phyloP scores from a whole-genome alignment of 768 basidiomycete species.

The Macrocybe gigantea region DNA sequence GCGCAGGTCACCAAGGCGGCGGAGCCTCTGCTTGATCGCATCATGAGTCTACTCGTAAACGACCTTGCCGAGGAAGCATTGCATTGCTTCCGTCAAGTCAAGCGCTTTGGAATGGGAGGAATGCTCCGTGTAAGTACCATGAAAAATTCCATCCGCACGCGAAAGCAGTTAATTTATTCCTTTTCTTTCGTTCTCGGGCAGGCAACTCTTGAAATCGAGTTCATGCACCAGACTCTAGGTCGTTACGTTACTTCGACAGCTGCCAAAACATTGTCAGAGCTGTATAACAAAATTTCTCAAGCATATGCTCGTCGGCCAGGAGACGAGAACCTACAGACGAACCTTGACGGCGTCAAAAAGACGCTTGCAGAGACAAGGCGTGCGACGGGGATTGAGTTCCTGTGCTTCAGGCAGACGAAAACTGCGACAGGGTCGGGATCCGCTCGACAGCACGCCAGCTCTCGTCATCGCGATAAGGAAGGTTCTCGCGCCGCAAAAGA shows the following conservation, averaged over 20 bases:
- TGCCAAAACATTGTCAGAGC: constrained; percentile 78
- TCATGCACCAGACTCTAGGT: constrained; percentile 93
- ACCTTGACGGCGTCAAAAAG: constrained; percentile 89
- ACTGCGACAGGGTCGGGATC: constrained; percentile 18
- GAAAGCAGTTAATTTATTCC: too few relatives aligned
- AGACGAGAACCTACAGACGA: constrained; percentile 79
- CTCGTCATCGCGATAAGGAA: constrained; percentile 15
- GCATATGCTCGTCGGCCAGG: constrained; percentile 83
- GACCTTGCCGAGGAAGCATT: constrained; percentile 81
- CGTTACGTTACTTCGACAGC: constrained; percentile 82
- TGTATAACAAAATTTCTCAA: constrained; percentile 93
- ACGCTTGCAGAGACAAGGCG: constrained; percentile 82
- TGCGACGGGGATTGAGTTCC: constrained; percentile 90
- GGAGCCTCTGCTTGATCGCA: constrained; percentile 76
- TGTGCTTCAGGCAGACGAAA: constrained; percentile 85
- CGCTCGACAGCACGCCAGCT: background rate
- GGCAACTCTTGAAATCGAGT: constrained; percentile 99
- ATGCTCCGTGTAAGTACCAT: constrained; percentile 79
- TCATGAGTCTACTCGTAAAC: constrained; percentile 74
- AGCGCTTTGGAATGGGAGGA: constrained; percentile 94
- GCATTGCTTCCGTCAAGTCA: constrained; percentile 81
- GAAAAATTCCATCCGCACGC: too few relatives aligned
- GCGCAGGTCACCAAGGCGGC: constrained; percentile 83
- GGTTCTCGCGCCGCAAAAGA: constrained; percentile 12
- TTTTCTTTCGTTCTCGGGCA: constrained; percentile 20